phyloP scores from a whole-genome alignment of 306 rosid species.

The Canavalia gladiata region DNA sequence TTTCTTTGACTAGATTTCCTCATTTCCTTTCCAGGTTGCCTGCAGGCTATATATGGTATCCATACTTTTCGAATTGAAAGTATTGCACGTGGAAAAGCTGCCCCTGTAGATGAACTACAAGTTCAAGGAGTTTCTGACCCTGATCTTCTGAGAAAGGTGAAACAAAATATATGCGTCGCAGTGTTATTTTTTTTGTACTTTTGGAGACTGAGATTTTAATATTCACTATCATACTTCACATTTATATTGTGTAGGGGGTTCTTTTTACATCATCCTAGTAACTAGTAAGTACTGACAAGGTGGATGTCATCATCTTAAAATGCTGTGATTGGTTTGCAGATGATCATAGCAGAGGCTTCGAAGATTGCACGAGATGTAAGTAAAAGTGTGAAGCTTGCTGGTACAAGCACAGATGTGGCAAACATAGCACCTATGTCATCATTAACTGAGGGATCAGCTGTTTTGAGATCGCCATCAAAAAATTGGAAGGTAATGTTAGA shows the following conservation, averaged over 20 bases:
- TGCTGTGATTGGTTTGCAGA: slow-evolving; percentile 59
- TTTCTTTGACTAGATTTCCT: slow-evolving; percentile 18
- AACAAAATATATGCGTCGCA: slow-evolving; percentile 26
- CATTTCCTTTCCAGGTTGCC: slow-evolving; percentile 69
- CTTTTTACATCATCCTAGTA: slow-evolving; percentile 14
- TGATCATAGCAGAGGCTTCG: slow-evolving; percentile 81
- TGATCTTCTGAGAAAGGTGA: slow-evolving; percentile 79
- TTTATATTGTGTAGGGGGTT: slow-evolving; percentile 12
- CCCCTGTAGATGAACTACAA: slow-evolving; percentile 88
- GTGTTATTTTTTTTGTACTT: slow-evolving; percentile 35
- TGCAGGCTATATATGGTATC: slow-evolving; percentile 83
- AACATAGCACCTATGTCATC: slow-evolving; percentile 50
- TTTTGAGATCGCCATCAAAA: slow-evolving; percentile 79
- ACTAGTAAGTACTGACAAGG: slow-evolving; percentile 22
- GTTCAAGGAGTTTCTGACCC: slow-evolving; percentile 90
- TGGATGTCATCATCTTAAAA: slow-evolving; percentile 32
- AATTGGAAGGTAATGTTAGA: slow-evolving; percentile 66
- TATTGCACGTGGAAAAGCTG: slow-evolving; percentile 81
- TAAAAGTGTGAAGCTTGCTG: slow-evolving; percentile 59
- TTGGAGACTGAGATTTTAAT: slow-evolving; percentile 10
- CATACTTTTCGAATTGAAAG: slow-evolving; percentile 92
- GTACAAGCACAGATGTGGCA: slow-evolving; percentile 59
- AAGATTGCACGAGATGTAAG: slow-evolving; percentile 61
- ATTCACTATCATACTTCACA: slow-evolving; percentile 3
- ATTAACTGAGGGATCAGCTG: slow-evolving; percentile 62